Conservation (phyloP, 1,139 yeast species). For the Blastobotrys ciferrii region DNA sequence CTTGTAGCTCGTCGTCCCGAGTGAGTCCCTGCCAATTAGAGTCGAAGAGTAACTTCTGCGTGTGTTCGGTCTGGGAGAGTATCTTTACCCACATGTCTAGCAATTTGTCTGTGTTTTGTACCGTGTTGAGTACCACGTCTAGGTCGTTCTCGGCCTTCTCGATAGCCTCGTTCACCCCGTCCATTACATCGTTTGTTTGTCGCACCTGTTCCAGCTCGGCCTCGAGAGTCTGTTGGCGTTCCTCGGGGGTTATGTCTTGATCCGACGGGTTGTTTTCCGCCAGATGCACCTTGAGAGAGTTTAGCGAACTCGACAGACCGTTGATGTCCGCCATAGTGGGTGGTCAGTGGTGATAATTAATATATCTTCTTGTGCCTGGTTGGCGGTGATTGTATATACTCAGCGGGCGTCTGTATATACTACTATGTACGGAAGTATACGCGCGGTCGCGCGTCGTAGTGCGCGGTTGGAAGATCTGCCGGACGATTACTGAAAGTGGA, state of each 20-base stretch:
- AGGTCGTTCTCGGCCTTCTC: conserved; percentile 27
- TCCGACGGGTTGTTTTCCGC: conserved; percentile 8
- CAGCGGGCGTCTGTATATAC: no score
- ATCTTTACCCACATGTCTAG: conserved; percentile 37
- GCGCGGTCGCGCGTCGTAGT: no score
- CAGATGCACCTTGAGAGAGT: conserved; percentile 14
- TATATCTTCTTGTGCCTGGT: no score
- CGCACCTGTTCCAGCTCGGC: conserved; percentile 30
- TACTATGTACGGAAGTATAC: no score
- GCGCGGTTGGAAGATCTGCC: no score
- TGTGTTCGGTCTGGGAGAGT: conserved; percentile 38
- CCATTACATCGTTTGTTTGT: conserved; percentile 28
- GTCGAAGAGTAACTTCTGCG: conserved; percentile 33
- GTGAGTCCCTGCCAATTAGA: conserved; percentile 36
- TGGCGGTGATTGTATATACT: no score
- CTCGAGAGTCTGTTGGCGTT: conserved; percentile 24
- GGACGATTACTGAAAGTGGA: no score
- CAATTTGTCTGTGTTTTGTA: conserved; percentile 34
- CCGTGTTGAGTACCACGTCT: conserved; percentile 27
- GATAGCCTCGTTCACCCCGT: conserved; percentile 26
- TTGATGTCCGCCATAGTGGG: conserved; percentile 9
- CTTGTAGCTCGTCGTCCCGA: conserved; percentile 29
- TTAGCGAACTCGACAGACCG: conserved; percentile 16
- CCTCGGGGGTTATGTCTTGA: conserved; percentile 19
- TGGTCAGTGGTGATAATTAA: no score